Evolutionary conservation across 345 rosid genomes (phyloP).

Genomic region (Sonneratia alba): DNA sequence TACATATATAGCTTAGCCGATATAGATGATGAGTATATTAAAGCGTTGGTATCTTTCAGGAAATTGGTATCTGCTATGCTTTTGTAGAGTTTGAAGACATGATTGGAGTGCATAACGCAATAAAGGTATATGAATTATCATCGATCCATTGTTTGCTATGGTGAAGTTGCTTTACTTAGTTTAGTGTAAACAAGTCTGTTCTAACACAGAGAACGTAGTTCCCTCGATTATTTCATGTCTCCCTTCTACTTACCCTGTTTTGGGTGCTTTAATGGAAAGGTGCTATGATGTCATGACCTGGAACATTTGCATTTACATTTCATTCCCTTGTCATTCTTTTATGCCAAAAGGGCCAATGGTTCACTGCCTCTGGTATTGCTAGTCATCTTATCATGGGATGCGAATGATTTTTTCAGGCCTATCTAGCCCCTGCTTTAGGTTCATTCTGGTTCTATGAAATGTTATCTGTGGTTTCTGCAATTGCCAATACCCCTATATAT

Average conservation of each 20-base stretch:
- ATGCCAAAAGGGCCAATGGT: background rate
- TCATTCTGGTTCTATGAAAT: background rate
- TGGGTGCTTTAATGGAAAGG: background rate
- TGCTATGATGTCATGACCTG: background rate
- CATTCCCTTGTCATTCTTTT: background rate
- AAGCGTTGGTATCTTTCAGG: conserved; percentile 34
- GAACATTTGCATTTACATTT: background rate
- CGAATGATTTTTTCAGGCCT: background rate
- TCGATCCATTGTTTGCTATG: background rate
- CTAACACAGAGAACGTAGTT: background rate
- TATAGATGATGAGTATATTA: background rate
- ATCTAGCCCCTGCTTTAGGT: background rate
- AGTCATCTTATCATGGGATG: background rate
- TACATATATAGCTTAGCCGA: background rate
- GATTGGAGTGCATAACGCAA: conserved; percentile 71
- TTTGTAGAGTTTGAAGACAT: conserved; percentile 96
- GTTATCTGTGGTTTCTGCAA: background rate
- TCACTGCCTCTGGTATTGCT: background rate
- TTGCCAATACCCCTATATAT: background rate
- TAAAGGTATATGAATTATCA: conserved; percentile 41
- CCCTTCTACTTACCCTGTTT: background rate
- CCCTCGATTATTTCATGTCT: background rate
- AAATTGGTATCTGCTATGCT: conserved; percentile 90
- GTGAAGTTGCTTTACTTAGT: background rate
- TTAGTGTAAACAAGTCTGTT: background rate